Evolutionary conservation across 495 filamentous ascomycete genomes (phyloP).

Genomic region (Hypoxylon trugodes): DNA sequence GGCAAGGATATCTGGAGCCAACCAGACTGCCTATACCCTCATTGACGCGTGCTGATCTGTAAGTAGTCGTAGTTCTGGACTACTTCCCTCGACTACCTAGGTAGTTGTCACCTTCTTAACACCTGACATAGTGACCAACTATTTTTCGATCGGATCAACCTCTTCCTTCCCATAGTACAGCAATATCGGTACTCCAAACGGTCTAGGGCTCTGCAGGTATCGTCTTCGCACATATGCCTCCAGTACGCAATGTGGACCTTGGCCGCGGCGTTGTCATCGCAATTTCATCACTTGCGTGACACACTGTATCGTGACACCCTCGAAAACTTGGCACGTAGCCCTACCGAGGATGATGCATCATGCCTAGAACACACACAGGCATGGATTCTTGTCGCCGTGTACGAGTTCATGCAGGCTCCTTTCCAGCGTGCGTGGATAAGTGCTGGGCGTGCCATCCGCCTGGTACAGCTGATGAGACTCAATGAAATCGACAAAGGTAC

Average conservation of each 20-base stretch:
- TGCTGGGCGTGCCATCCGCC: constrained; percentile 54
- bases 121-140: no score
- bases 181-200: no score
- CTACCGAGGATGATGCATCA: background rate
- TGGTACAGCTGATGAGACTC: constrained; percentile 54
- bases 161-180: no score
- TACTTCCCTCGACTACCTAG: no score
- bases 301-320: constrained; percentile 55
- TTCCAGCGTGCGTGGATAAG: constrained; percentile 56
- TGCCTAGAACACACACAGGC: constrained; percentile 58
- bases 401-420: constrained; percentile 57
- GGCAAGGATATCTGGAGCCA: no score
- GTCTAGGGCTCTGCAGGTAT: no score
- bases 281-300: constrained; percentile 58
- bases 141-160: no score
- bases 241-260: constrained; percentile 65
- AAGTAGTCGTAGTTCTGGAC: no score
- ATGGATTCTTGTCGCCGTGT: constrained; percentile 61
- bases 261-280: constrained; percentile 59
- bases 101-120: no score
- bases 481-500: constrained; percentile 40
- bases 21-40: no score
- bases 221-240: constrained; percentile 53
- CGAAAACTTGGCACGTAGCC: no score
- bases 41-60: no score